Evolutionary conservation across 305 asterid species (phyloP).

Genomic region (Lippia alba): DNA sequence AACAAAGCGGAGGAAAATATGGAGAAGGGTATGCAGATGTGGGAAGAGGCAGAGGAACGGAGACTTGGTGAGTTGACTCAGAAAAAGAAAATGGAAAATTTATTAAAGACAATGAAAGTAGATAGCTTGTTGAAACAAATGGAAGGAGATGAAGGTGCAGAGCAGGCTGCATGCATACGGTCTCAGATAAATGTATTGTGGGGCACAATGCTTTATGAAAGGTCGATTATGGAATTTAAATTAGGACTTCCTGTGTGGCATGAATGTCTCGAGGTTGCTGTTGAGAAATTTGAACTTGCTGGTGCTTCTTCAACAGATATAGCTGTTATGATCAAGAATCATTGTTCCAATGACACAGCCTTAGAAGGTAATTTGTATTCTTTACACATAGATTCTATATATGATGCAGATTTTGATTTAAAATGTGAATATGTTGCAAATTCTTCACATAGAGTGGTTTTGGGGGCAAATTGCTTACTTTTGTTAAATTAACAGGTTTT

Average conservation of each 20-base stretch:
- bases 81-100: slow-evolving; percentile 41
- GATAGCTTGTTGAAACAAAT: slow-evolving; percentile 50
- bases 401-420: slow-evolving; percentile 2
- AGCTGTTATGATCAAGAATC: slow-evolving; percentile 86
- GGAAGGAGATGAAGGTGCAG: slow-evolving; percentile 67
- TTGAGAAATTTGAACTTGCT: slow-evolving; percentile 86
- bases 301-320: slow-evolving; percentile 93
- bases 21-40: slow-evolving; percentile 86
- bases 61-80: slow-evolving; percentile 46
- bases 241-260: slow-evolving; percentile 84
- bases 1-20: slow-evolving; percentile 81
- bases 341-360: slow-evolving; percentile 69
- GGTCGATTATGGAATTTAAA: slow-evolving; percentile 89
- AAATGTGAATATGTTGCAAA: too few species aligned
- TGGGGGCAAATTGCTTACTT: too few species aligned
- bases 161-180: slow-evolving; percentile 64
- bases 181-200: slow-evolving; percentile 80
- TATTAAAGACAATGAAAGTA: slow-evolving; percentile 57
- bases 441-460: too few species aligned
- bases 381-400: slow-evolving; percentile 20
- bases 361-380: slow-evolving; percentile 62
- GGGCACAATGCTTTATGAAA: slow-evolving; percentile 91
- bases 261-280: slow-evolving; percentile 83
- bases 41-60: slow-evolving; percentile 70
- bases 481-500: too few species aligned